Evolutionary conservation across 2,329 filamentous ascomycete genomes (phyloP).

Genomic region (Ophiocordyceps camponoti-floridani): DNA sequence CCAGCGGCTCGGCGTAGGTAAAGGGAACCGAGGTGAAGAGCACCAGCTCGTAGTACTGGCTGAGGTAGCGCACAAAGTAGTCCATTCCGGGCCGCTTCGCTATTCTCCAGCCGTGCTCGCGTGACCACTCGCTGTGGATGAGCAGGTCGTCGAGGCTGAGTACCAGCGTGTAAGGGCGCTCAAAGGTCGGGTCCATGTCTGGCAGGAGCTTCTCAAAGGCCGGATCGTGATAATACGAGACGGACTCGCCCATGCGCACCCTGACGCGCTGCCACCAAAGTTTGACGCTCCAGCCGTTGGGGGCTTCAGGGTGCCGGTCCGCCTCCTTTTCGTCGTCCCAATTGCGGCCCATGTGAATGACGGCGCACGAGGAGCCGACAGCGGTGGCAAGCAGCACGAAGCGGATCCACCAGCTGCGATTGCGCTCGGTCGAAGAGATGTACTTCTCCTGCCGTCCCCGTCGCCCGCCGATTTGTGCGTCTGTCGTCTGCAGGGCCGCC

Average conservation of each 20-base stretch:
- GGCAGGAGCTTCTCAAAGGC: slow-evolving; percentile 87
- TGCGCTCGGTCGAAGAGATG: slow-evolving; percentile 76
- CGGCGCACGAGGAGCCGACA: slow-evolving; percentile 34
- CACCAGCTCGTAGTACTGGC: slow-evolving; percentile 95
- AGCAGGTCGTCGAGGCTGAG: slow-evolving; percentile 86
- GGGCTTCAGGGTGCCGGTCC: slow-evolving; percentile 47
- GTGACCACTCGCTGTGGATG: slow-evolving; percentile 84
- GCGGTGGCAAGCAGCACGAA: slow-evolving; percentile 50
- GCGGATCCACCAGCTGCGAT: slow-evolving; percentile 59
- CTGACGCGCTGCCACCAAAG: slow-evolving; percentile 69
- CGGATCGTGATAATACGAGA: slow-evolving; percentile 91
- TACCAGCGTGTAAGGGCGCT: slow-evolving; percentile 81
- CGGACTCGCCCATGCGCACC: slow-evolving; percentile 55
- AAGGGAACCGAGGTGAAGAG: slow-evolving; percentile 84
- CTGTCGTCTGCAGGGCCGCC: slow-evolving; percentile 16
- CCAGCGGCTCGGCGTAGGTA: slow-evolving; percentile 63
- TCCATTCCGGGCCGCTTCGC: slow-evolving; percentile 91
- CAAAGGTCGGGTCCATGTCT: slow-evolving; percentile 59
- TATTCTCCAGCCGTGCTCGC: slow-evolving; percentile 86
- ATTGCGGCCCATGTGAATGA: slow-evolving; percentile 68
- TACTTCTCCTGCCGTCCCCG: slow-evolving; percentile 49
- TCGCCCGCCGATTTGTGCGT: slow-evolving; percentile 15
- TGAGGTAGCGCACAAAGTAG: slow-evolving; percentile 93
- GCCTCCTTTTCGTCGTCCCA: slow-evolving; percentile 74
- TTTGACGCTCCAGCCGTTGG: slow-evolving; percentile 59